These are phyloP conservation scores for Prunus kanzakura DNA, from an alignment of 306 rosid genomes.

Conservation along the genomic window DNA sequence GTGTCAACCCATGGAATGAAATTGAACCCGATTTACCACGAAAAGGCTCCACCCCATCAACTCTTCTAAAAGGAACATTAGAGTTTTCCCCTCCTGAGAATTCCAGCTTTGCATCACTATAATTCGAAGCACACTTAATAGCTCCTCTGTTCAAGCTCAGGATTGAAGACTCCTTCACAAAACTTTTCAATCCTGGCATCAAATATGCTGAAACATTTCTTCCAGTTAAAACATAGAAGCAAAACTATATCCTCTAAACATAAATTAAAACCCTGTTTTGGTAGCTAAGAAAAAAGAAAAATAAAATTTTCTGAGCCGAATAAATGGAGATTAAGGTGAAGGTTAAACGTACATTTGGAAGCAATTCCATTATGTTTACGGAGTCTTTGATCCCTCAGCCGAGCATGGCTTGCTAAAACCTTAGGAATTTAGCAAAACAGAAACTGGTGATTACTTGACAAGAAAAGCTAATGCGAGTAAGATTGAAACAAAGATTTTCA, in stretches of 20 bases:
- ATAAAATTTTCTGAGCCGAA: not conserved
- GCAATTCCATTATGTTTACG: not conserved
- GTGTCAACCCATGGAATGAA: slow-evolving; percentile 74
- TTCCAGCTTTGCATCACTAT: slow-evolving; percentile 49
- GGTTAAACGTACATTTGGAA: slow-evolving; percentile 15
- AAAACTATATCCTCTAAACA: not conserved
- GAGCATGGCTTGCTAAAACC: slow-evolving; percentile 14
- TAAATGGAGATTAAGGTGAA: not conserved
- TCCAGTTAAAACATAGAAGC: not conserved
- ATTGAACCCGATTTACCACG: slow-evolving; percentile 84
- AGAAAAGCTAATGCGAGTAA: not conserved
- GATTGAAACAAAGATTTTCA: not conserved
- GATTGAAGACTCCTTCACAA: too few species aligned
- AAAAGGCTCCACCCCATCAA: slow-evolving; percentile 61
- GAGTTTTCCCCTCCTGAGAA: slow-evolving; percentile 29
- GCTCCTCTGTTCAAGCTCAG: slow-evolving; percentile 24
- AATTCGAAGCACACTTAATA: slow-evolving; percentile 39
- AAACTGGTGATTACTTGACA: not conserved
- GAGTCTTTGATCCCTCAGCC: slow-evolving; percentile 11
- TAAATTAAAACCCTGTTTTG: not conserved
- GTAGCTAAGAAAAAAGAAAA: not conserved
- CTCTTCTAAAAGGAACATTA: slow-evolving; percentile 22
- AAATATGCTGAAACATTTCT: slow-evolving; percentile 3
- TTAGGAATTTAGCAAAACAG: slow-evolving; percentile 5
- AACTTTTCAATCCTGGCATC: too few species aligned